A percentile compares a stretch with the other conserved stretches of the same genome.
Conservation (phyloP, 2,329 filamentous ascomycete genomes). For the Thelonectria discophora region DNA sequence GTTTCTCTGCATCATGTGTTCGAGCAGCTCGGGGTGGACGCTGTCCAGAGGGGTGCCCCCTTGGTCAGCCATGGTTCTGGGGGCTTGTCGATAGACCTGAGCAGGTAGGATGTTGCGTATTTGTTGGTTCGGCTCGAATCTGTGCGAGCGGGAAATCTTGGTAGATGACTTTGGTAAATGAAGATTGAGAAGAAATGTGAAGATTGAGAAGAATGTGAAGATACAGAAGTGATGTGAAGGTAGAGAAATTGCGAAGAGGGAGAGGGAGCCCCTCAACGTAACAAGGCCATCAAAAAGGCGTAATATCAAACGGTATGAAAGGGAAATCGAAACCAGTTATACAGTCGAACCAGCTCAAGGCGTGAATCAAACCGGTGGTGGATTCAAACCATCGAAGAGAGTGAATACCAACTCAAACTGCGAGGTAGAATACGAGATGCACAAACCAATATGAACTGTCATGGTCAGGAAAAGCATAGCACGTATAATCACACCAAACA, state of each 20-base stretch:
- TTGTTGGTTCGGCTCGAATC: neutral
- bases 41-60: conserved; percentile 14
- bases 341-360: too few species aligned
- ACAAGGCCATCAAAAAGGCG: too few species aligned
- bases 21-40: conserved; percentile 37
- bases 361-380: neutral
- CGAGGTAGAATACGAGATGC: neutral
- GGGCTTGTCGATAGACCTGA: neutral
- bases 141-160: neutral
- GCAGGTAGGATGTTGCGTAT: neutral
- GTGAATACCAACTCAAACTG: neutral
- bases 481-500: neutral
- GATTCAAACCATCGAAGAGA: neutral
- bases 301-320: too few species aligned
- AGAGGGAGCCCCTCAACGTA: too few species aligned
- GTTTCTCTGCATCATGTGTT: conserved; percentile 22
- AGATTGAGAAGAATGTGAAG: too few species aligned
- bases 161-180: too few species aligned
- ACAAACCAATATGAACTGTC: neutral
- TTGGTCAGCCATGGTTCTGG: conserved; percentile 10
- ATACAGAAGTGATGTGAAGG: too few species aligned
- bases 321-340: too few species aligned
- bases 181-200: too few species aligned
- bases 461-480: neutral
- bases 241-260: too few species aligned